phyloP scores from a whole-genome alignment of 257 asterid species.

The Fraxinus excelsior region DNA sequence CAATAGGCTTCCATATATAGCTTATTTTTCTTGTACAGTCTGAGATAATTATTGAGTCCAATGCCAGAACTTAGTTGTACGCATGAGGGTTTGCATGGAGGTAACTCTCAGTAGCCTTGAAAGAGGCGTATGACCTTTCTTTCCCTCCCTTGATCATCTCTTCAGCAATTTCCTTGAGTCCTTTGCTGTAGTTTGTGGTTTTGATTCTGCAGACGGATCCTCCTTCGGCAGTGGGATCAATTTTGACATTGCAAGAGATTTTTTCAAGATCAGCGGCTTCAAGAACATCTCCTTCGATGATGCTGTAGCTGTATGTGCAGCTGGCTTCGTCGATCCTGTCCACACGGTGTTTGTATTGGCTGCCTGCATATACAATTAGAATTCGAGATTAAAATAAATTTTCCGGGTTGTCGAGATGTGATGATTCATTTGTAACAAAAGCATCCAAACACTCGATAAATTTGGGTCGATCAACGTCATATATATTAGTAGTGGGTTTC shows the following conservation, averaged over 20 bases:
- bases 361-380: slow-evolving; percentile 30
- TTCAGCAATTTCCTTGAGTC: slow-evolving; percentile 36
- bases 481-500: too few species aligned
- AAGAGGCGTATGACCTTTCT: slow-evolving; percentile 30
- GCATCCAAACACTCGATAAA: not conserved
- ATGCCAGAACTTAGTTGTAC: not conserved
- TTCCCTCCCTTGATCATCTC: slow-evolving; percentile 41
- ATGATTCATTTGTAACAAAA: not conserved
- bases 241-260: slow-evolving; percentile 35
- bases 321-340: slow-evolving; percentile 46
- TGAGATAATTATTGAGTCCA: not conserved
- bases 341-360: slow-evolving; percentile 46
- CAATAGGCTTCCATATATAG: not conserved
- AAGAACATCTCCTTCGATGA: slow-evolving; percentile 54
- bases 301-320: slow-evolving; percentile 34
- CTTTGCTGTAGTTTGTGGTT: slow-evolving; percentile 40
- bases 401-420: too few species aligned
- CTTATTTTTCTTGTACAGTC: not conserved
- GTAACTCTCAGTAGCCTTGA: slow-evolving; percentile 38
- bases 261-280: slow-evolving; percentile 37
- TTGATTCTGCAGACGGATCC: slow-evolving; percentile 46
- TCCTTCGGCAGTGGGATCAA: slow-evolving; percentile 44
- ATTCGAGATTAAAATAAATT: too few species aligned
- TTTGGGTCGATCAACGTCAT: not conserved
- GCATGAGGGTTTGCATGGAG: slow-evolving; percentile 37